These are phyloP conservation scores for Exserohilum turcica DNA, from an alignment of 2,329 filamentous ascomycete species.

Conservation along the genomic window DNA sequence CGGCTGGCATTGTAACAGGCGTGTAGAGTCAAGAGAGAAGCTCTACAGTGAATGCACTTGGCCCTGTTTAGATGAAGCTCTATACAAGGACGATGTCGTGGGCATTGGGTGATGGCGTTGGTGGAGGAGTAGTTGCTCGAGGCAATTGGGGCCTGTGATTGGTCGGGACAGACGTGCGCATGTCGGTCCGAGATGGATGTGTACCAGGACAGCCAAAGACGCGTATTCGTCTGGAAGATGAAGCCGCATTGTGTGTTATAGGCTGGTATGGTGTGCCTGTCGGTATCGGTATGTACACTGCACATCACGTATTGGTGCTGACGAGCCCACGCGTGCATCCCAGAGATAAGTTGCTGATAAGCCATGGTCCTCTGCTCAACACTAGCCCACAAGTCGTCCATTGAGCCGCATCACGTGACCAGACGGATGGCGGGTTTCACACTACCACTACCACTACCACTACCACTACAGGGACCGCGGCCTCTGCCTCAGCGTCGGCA, in stretches of 20 bases:
- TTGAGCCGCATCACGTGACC: too few relatives aligned
- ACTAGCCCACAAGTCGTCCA: background rate
- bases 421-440: too few relatives aligned
- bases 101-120: background rate
- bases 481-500: background rate
- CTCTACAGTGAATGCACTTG: background rate
- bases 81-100: background rate
- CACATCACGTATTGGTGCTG: background rate
- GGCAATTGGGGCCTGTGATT: background rate
- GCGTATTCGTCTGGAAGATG: background rate
- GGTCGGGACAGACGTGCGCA: background rate
- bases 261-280: background rate
- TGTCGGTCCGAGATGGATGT: background rate
- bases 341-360: background rate
- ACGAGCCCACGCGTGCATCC: background rate
- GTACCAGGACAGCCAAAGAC: background rate
- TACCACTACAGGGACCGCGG: too few relatives aligned
- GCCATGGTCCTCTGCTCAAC: background rate
- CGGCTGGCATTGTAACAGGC: background rate
- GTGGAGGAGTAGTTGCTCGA: background rate
- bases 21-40: too few relatives aligned
- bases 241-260: background rate
- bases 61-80: background rate
- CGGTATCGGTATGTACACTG: too few relatives aligned
- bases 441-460: too few relatives aligned